Evolutionary conservation across 805 yeast species (phyloP).

Genomic region (Alloascoidea hylecoeti): DNA sequence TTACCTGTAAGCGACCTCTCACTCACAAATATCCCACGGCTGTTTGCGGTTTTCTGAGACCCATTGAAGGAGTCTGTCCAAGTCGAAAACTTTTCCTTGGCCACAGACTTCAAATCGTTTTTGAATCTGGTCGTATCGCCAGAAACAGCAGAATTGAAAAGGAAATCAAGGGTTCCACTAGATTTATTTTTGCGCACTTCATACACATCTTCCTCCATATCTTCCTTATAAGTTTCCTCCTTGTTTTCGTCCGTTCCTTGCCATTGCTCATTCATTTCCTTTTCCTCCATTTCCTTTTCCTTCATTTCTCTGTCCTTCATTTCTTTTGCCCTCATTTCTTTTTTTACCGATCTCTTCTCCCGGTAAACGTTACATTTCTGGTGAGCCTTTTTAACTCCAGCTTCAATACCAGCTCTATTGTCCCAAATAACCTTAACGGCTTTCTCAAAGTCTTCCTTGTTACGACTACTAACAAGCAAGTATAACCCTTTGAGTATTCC

Average conservation of each 20-base stretch:
- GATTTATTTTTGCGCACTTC: neutral
- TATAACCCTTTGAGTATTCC: neutral
- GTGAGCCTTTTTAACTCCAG: neutral
- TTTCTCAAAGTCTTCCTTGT: neutral
- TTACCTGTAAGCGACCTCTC: no score
- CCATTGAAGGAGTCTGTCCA: constrained; percentile 1
- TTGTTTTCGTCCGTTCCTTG: neutral
- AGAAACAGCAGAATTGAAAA: neutral
- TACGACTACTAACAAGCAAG: neutral
- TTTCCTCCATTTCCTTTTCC: neutral
- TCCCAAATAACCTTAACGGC: neutral
- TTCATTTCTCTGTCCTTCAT: neutral
- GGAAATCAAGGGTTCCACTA: neutral
- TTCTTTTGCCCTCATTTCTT: neutral
- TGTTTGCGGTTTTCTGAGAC: no score
- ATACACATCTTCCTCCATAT: neutral
- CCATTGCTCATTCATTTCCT: neutral
- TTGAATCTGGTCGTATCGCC: neutral
- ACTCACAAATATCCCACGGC: no score
- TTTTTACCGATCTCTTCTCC: neutral
- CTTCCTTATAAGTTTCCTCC: neutral
- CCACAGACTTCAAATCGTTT: constrained; percentile 1
- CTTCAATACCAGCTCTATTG: neutral
- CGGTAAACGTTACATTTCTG: neutral
- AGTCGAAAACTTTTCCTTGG: neutral